phyloP scores from a whole-genome alignment of 2,329 filamentous ascomycete genomes.

The Ceratocystis eucalypticola region DNA sequence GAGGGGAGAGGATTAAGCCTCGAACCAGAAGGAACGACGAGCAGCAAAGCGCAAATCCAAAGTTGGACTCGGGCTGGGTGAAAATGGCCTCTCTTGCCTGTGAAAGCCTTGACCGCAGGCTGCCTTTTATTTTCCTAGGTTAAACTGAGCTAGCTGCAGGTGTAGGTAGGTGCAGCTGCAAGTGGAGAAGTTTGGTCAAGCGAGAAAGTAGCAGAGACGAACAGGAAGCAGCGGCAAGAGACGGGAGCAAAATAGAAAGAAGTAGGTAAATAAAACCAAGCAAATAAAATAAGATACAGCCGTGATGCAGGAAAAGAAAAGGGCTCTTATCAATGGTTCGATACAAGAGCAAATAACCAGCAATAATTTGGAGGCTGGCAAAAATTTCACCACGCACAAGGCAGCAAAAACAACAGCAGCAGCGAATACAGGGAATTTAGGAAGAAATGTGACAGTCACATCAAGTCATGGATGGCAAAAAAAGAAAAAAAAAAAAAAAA shows the following conservation, averaged over 20 bases:
- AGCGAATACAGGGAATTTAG: background rate
- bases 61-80: background rate
- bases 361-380: background rate
- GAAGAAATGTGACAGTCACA: background rate
- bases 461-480: background rate
- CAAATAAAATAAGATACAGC: too few relatives aligned
- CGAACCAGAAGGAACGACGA: background rate
- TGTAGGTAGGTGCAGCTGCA: conserved; percentile 4
- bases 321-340: background rate
- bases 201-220: background rate
- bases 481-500: background rate
- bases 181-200: background rate
- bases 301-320: background rate
- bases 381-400: background rate
- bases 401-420: background rate
- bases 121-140: background rate
- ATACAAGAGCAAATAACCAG: background rate
- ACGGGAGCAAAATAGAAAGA: background rate
- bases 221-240: background rate
- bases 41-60: background rate
- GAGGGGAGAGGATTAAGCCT: background rate
- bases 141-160: conserved; percentile 7
- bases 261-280: background rate
- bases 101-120: conserved; percentile 2
- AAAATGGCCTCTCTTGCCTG: background rate